Base-by-base conservation (phyloP, 129 eudicot species). In the Ambrosia artemisiifolia region DNA sequence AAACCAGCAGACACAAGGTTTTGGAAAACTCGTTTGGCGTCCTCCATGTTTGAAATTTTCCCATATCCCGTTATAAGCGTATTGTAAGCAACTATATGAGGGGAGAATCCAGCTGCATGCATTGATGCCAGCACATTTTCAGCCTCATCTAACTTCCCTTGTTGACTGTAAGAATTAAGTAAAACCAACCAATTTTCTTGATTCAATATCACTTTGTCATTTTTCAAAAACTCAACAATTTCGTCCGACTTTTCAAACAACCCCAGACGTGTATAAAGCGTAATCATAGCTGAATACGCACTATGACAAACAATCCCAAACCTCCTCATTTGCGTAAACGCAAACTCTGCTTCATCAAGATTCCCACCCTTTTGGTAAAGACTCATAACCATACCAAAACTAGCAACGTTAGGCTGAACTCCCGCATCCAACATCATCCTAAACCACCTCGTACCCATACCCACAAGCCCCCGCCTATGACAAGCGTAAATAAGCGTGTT, bases 211-310 rank as follows among this genome's bases (percentile, higher is more conserved):
- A 90, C 88, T 33, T 56, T 60, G 76, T 88, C 98, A 63, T 88
- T 75, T 75, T 44, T 82, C 77, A 94, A 64, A 65, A 90, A 81
- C 36, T 73, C 69, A 49, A 94, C 85, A 28, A 90, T 67, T 24
- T 71, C 82, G 73, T 94, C 91, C 3, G 97, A 96, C 77, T 87
- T 86, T 5, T 78, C 75, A 74, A 85, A 71, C 69, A 84, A 82
- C 19, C 91, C 93, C 67, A 81, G 34, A 50, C 98, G 92, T 2
- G 97, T 90, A 72, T 94, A 94, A 67, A 94, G 85, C 3, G 97
- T 94, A 63, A 94, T 85, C 98, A 94, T 90, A 48, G 98, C 77
- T 5, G 98, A 94, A 75, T 94, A 94, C 6, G 98, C 98, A 64
- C 83, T 82, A 47, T 83, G 81, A 61, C 98, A 94, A 14, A 36